Conservation (phyloP, 1,284 basidiomycete species). For the Gastroboletus turbinatus region DNA sequence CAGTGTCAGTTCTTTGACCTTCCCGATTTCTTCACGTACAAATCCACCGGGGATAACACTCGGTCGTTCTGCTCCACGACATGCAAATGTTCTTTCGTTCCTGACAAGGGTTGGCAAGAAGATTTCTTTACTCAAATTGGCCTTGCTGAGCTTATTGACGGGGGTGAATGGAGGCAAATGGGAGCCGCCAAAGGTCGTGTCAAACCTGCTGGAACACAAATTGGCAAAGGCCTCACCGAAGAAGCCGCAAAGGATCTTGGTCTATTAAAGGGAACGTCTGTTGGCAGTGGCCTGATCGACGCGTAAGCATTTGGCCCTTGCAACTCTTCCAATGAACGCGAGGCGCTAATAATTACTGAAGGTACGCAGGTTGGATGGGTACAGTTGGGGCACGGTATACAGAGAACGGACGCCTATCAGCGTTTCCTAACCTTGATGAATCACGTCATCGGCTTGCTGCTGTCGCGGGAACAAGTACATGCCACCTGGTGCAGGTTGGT, state of each 20-base stretch:
- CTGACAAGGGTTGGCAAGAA: slow-evolving; percentile 84
- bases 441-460: slow-evolving; percentile 85
- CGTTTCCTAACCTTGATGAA: slow-evolving; percentile 64
- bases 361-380: slow-evolving; percentile 98
- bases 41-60: slow-evolving; percentile 76
- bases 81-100: slow-evolving; percentile 98
- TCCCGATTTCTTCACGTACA: slow-evolving; percentile 95
- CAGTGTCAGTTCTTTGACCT: slow-evolving; percentile 95
- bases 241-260: slow-evolving; percentile 85
- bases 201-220: slow-evolving; percentile 89
- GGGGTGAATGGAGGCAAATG: slow-evolving; percentile 72
- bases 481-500: slow-evolving; percentile 84
- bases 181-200: slow-evolving; percentile 70
- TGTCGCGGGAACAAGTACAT: slow-evolving; percentile 95
- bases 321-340: background rate
- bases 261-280: slow-evolving; percentile 84
- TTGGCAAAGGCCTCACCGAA: slow-evolving; percentile 82
- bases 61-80: slow-evolving; percentile 93
- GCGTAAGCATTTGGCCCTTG: slow-evolving; percentile 49
- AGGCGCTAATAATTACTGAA: slow-evolving; percentile 30
- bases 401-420: slow-evolving; percentile 52
- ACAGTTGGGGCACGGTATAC: slow-evolving; percentile 85
- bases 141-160: slow-evolving; percentile 63
- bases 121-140: slow-evolving; percentile 87
- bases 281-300: slow-evolving; percentile 94